Evolutionary conservation across 208 protist species (phyloP), one percentile per base, ranked within the genome.

Genomic region (Leishmania tarentolae): DNA sequence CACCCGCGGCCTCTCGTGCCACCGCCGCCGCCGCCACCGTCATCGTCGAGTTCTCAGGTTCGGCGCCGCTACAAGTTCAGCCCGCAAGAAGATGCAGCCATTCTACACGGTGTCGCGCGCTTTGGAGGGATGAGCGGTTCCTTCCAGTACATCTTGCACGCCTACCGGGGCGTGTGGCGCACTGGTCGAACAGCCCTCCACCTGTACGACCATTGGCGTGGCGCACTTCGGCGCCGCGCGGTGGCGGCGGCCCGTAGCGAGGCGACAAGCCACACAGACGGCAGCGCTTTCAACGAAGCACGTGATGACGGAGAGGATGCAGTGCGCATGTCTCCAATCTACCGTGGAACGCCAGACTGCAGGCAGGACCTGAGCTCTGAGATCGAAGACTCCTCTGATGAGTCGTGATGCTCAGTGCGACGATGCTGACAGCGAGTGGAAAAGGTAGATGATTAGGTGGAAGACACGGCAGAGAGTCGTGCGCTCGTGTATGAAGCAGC

Each of bases 171-270:
- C 31, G 91, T 94, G 19, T 96, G 91, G 92, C 88, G 87, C 76
- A 83, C 68, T 28, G 88, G 83, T 17, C 87, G 94, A 42, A 96
- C 92, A 2, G 59, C 92, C 17, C 85, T 71, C 35, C 84, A 94
- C 75, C 80, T 97, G 76, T 95, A 91, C 77, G 91, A 97, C 76
- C 94, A 97, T 84, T 97, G 94, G 94, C 90, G 94, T 13, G 94
- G 88, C 61, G 87, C 87, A 31, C 80, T 96, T 76, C 87, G 87
- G 15, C 83, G 86, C 2, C 81, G 83, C 31, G 86, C 82, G 46
- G 72, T 92, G 15, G 37, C 73, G 31, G 76, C 31, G 65, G 86
- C 13, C 79, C 35, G 37, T 52, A 28, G 17, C 42, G 68, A n/a
- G 81, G 73, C 24, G 81, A 53, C 80, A 76, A 35, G 50, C 37